Evolutionary conservation across 2,329 filamentous ascomycete genomes (phyloP).

Genomic region (Thielaviopsis punctulata): DNA sequence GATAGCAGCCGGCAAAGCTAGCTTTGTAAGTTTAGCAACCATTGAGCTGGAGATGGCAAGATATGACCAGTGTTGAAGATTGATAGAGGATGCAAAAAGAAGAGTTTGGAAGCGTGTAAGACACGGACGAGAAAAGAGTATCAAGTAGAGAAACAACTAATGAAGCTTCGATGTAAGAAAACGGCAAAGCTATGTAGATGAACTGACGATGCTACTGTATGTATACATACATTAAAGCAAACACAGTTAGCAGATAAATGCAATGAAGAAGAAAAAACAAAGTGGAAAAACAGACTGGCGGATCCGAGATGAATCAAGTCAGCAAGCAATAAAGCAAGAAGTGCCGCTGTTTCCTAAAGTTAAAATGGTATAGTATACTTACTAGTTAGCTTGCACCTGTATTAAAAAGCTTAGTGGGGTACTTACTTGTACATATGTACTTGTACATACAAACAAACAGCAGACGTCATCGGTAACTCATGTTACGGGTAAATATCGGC

Average conservation of each 20-base stretch:
- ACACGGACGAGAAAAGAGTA: neutral
- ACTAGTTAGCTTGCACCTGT: no score
- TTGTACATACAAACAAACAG: no score
- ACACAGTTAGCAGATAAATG: neutral
- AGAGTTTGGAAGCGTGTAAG: neutral
- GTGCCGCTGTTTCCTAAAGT: no score
- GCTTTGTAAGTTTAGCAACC: conserved; percentile 4
- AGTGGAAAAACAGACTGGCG: neutral
- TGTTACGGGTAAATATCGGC: no score
- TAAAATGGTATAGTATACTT: no score
- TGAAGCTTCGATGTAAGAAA: neutral
- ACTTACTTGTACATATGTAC: no score
- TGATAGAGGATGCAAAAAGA: neutral
- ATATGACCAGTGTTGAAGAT: neutral
- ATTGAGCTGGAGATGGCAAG: neutral
- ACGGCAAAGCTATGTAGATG: neutral
- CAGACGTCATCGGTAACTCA: no score
- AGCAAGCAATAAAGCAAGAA: neutral
- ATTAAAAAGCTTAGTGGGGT: no score
- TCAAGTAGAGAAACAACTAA: neutral
- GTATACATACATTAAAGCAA: neutral
- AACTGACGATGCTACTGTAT: neutral
- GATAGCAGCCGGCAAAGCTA: conserved; percentile 1
- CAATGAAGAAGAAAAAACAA: neutral
- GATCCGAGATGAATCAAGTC: no score